Evolutionary conservation across 225 moss, liverwort and hornwort species (phyloP).

Genomic region (Pleurozium schreberi): DNA sequence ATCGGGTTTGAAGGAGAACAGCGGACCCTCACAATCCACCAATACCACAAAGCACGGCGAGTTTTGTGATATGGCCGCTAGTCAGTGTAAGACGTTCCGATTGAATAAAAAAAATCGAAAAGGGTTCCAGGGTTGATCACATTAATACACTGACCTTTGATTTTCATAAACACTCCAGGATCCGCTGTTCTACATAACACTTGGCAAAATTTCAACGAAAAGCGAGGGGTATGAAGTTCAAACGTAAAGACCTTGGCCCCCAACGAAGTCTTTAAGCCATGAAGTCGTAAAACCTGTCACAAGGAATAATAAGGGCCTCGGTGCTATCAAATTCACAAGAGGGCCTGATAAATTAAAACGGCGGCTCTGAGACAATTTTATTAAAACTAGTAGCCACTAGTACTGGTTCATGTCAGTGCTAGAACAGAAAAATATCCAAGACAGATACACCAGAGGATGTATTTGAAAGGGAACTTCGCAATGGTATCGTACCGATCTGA

Average conservation of each 20-base stretch:
- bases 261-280: neutral
- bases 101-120: neutral
- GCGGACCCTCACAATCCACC: neutral
- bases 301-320: neutral
- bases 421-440: neutral
- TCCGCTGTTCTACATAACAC: neutral
- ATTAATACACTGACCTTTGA: neutral
- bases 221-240: neutral
- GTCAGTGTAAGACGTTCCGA: neutral
- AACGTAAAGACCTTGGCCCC: neutral
- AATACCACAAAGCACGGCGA: neutral
- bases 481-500: neutral
- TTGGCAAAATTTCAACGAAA: neutral
- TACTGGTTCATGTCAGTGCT: neutral
- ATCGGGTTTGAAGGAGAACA: neutral
- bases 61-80: no score
- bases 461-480: neutral
- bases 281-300: neutral
- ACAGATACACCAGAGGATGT: neutral
- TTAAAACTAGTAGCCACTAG: neutral
- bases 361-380: no score
- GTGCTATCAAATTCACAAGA: neutral
- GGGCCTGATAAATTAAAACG: neutral
- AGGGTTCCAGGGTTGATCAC: neutral
- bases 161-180: neutral